Percentiles rank a stretch among this genome's conserved stretches.
Evolutionary conservation across 768 basidiomycete genomes (phyloP).

Genomic region (Cystobasidium onofrii): DNA sequence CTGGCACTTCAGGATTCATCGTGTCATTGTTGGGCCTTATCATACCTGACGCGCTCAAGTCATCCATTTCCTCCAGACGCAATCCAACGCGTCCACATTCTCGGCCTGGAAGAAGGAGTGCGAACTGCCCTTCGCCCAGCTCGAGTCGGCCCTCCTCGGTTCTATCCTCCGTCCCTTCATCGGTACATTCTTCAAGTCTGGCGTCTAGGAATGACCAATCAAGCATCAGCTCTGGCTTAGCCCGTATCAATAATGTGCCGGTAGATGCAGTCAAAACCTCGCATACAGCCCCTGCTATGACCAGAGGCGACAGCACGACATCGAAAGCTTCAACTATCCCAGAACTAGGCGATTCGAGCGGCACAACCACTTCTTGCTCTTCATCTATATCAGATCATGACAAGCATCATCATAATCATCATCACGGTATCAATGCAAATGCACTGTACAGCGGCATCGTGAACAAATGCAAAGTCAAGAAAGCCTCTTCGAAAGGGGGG

Average conservation of each 20-base stretch:
- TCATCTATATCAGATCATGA: neutral
- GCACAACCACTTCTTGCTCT: neutral
- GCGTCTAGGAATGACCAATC: neutral
- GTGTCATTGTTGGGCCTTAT: slow-evolving; percentile 3
- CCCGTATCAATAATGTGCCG: too few species aligned
- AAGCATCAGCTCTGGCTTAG: too few species aligned
- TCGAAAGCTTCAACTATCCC: neutral
- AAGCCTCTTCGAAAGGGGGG: neutral
- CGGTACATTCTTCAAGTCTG: neutral
- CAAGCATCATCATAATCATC: neutral
- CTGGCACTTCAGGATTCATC: slow-evolving; percentile 21
- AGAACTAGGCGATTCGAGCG: neutral
- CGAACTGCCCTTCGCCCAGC: neutral
- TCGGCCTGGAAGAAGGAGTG: neutral
- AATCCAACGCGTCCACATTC: neutral
- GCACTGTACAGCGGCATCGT: neutral
- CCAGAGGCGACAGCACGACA: neutral
- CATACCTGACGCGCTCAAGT: neutral
- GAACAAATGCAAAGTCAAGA: neutral
- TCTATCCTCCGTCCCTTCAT: neutral
- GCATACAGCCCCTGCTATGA: neutral
- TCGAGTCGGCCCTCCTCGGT: neutral
- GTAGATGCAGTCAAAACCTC: neutral
- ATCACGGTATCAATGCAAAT: neutral
- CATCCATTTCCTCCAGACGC: neutral